phyloP scores from a whole-genome alignment of 768 basidiomycete genomes.

The Brasilioporus rufonigricans region DNA sequence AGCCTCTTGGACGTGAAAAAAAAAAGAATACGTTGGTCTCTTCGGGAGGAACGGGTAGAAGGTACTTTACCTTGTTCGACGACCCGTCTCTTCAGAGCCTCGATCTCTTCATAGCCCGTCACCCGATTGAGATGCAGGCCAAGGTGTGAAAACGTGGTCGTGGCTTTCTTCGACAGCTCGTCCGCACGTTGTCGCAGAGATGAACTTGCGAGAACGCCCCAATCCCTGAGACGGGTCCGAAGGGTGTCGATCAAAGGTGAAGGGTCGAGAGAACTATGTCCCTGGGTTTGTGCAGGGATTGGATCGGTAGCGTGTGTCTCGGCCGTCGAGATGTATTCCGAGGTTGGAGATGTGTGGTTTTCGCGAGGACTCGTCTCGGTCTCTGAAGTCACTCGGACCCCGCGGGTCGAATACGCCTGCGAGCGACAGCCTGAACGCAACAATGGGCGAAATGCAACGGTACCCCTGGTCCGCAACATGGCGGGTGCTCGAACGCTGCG shows the following conservation, averaged over 20 bases:
- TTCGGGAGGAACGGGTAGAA: neutral
- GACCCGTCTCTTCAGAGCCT: conserved; percentile 73
- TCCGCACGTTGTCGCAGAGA: conserved; percentile 52
- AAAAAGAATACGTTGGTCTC: conserved; percentile 12
- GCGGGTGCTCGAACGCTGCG: neutral
- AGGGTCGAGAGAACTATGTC: neutral
- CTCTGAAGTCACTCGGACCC: neutral
- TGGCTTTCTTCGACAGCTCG: conserved; percentile 54
- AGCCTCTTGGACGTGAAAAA: conserved; percentile 56
- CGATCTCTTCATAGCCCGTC: conserved; percentile 91
- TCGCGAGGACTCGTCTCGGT: neutral
- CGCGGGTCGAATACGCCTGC: conserved; percentile 9
- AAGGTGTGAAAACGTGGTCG: conserved; percentile 64
- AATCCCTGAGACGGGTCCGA: conserved; percentile 40
- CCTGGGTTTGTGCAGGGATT: neutral
- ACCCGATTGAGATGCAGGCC: conserved; percentile 80
- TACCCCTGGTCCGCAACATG: conserved; percentile 20
- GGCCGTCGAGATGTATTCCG: conserved; percentile 1
- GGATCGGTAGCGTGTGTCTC: neutral
- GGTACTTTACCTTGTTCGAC: conserved; percentile 70
- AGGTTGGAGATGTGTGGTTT: conserved; percentile 2
- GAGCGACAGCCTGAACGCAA: conserved; percentile 9
- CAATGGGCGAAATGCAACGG: conserved; percentile 7
- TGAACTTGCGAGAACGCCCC: conserved; percentile 39
- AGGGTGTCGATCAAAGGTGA: conserved; percentile 29